Base-by-base conservation (phyloP, 2,329 filamentous ascomycete species). In the Stachybotrys echinatus region DNA sequence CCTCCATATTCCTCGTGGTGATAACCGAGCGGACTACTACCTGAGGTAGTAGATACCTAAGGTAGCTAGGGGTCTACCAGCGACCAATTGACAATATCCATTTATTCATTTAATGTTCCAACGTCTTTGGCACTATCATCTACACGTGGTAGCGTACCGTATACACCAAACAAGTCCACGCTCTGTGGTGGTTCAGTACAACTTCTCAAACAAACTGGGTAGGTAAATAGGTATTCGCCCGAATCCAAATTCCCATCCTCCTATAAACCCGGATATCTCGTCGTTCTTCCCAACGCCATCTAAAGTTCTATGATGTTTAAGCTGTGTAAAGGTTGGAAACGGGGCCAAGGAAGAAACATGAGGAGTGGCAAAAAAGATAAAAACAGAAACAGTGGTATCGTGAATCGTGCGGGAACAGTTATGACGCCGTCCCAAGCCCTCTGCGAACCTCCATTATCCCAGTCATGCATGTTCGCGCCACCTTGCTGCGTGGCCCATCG, bases 401-500 rank as follows among this genome's bases (percentile, higher is more conserved):
- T 18, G 6, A 3, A 40, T 20, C 10, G 38, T n/a, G 23, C n/a
- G n/a, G n/a, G n/a, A n/a, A n/a, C 42, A 23, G 6, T 34, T 44
- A 17, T 37, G 18, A 54, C 27, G 59, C 58, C 47, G 59, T 61
- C 46, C 61, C 59, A 17, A 62, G 46, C 46, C 58, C 59, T 23
- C 58, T 55, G 43, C 65, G 68, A 40, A 70, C 58, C 55, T 74
- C 72, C 49, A 72, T 65, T 50, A 70, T 60, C 44, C 67, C 61
- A 21, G 70, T 55, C 38, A 62, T 66, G 57, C 67, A 72, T n/a
- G 65, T 66, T 50, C 75, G 69, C 53, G 65, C 61, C 45, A 70
- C 57, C 51, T 73, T 74, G 37, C 63, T 59, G 45, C 67, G 58
- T 27, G 65, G 58, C 23, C 59, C 56, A 39, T 72, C 69, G 44